Conservation (phyloP, 805 yeast species). For the Lachancea waltii region DNA sequence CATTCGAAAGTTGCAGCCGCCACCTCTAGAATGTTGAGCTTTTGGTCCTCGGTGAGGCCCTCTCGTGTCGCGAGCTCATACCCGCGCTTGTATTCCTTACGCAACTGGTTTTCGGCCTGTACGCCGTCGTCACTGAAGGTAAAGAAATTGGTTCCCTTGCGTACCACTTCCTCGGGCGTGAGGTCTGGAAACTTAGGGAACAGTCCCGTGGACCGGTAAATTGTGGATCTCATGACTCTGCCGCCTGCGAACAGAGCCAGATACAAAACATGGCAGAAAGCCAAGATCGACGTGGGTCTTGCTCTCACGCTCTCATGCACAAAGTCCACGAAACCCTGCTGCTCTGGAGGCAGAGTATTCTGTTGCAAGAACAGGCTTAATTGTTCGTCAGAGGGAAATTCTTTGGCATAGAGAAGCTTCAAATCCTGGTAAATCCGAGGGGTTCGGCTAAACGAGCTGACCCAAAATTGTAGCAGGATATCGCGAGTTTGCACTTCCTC, state of each 20-base stretch:
- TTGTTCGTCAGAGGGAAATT: constrained; percentile 19
- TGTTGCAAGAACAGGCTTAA: constrained; percentile 8
- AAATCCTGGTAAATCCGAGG: constrained; percentile 54
- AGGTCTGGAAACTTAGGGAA: constrained; percentile 70
- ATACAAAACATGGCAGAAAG: constrained; percentile 81
- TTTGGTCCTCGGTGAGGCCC: constrained; percentile 62
- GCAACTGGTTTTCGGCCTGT: constrained; percentile 57
- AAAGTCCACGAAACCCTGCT: constrained; percentile 56
- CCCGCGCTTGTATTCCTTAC: constrained; percentile 63
- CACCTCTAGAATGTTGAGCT: constrained; percentile 62
- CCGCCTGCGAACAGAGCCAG: constrained; percentile 87
- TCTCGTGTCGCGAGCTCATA: constrained; percentile 73
- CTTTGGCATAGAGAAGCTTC: constrained; percentile 56
- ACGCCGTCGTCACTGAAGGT: constrained; percentile 49
- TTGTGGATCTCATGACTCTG: constrained; percentile 57
- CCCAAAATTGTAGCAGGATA: constrained; percentile 56
- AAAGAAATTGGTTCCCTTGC: constrained; percentile 60
- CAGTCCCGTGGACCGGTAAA: constrained; percentile 59
- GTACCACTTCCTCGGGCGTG: constrained; percentile 54
- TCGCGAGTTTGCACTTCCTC: constrained; percentile 40
- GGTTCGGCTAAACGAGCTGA: constrained; percentile 61
- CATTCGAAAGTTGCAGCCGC: constrained; percentile 58
- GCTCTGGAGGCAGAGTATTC: constrained; percentile 41
- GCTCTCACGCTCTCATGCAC: constrained; percentile 46
- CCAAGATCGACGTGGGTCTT: constrained; percentile 66